Evolutionary conservation across 371 early-diverging fungal genomes (phyloP).

Genomic region (Actinomucor elegans): DNA sequence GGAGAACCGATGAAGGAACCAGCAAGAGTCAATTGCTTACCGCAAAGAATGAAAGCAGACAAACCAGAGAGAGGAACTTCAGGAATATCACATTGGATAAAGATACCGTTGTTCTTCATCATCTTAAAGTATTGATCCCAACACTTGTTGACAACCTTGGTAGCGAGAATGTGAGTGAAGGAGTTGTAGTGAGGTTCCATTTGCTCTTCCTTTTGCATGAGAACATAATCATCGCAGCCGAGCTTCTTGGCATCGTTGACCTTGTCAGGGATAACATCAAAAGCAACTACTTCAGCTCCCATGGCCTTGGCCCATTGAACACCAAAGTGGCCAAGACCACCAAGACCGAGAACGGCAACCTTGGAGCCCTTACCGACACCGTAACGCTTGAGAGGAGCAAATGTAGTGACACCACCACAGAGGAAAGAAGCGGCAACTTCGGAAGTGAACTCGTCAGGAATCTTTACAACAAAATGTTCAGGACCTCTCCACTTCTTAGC

Average conservation of each 20-base stretch:
- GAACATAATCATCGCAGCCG: constrained; percentile 61
- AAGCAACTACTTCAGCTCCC: constrained; percentile 71
- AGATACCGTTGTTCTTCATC: constrained; percentile 36
- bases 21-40: constrained; percentile 52
- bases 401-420: constrained; percentile 59
- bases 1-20: constrained; percentile 72
- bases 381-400: constrained; percentile 52
- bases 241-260: constrained; percentile 65
- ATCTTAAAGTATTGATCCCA: constrained; percentile 37
- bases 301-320: constrained; percentile 56
- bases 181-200: constrained; percentile 18
- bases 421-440: constrained; percentile 55
- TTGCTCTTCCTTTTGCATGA: constrained; percentile 26
- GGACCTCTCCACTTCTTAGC: constrained; percentile 61
- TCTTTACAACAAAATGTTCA: constrained; percentile 48
- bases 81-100: constrained; percentile 65
- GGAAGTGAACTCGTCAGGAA: constrained; percentile 54
- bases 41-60: constrained; percentile 28
- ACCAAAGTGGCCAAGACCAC: constrained; percentile 77
- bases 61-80: constrained; percentile 51
- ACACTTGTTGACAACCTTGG: constrained; percentile 45
- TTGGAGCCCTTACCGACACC: constrained; percentile 48
- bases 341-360: constrained; percentile 76
- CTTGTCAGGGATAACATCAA: constrained; percentile 67
- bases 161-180: constrained; percentile 36